A percentile compares a stretch with the other conserved stretches of the same genome.
Conservation (phyloP, 805 yeast species). For the Scheffersomyces stipitis region DNA sequence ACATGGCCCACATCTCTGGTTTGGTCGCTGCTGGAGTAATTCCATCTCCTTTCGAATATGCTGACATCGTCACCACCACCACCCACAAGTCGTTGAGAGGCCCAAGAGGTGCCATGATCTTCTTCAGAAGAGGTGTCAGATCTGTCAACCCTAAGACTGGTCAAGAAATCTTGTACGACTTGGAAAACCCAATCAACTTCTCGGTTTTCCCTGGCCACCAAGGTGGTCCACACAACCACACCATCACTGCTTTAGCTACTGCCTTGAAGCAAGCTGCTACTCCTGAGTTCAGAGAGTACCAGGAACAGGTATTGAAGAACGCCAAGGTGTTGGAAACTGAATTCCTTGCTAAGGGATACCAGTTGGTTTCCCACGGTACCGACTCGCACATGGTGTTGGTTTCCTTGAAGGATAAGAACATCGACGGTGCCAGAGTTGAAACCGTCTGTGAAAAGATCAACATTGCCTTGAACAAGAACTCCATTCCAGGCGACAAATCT, state of each 20-base stretch:
- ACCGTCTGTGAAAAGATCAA: conserved; percentile 83
- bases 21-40: conserved; percentile 92
- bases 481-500: conserved; percentile 94
- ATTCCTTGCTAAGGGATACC: conserved; percentile 63
- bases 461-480: conserved; percentile 94
- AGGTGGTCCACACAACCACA: conserved; percentile 99
- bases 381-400: conserved; percentile 91
- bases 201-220: conserved; percentile 99
- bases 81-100: conserved; percentile 98
- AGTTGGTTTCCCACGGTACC: conserved; percentile 88
- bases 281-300: conserved; percentile 87
- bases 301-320: conserved; percentile 75
- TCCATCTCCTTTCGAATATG: conserved; percentile 87
- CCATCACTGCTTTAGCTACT: conserved; percentile 92
- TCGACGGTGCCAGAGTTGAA: conserved; percentile 97
- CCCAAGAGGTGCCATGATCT: conserved; percentile 98
- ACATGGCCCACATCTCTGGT: conserved; percentile 98
- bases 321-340: conserved; percentile 75
- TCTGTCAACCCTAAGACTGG: conserved; percentile 76
- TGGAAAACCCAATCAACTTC: conserved; percentile 90
- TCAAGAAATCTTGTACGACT: conserved; percentile 79
- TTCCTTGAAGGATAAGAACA: conserved; percentile 71
- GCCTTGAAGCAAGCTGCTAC: conserved; percentile 90
- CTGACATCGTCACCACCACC: conserved; percentile 97
- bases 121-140: conserved; percentile 93